Conservation (phyloP, 2,329 filamentous ascomycete genomes). For the Aureobasidium leucospermi region DNA sequence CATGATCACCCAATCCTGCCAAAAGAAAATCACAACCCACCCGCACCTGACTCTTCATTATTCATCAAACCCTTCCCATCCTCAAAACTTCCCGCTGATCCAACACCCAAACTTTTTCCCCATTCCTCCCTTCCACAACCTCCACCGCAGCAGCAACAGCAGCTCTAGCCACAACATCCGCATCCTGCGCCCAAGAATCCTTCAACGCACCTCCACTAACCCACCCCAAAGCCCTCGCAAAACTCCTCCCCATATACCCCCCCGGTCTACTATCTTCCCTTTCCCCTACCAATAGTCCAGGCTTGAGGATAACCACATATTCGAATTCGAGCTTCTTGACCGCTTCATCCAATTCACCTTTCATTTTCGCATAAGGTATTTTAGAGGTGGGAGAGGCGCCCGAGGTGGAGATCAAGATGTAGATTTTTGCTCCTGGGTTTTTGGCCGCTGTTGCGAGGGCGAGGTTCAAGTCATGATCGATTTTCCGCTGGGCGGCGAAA, state of each 20-base stretch:
- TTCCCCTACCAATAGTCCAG: slow-evolving; percentile 69
- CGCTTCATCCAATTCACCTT: slow-evolving; percentile 76
- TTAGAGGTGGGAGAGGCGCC: slow-evolving; percentile 45
- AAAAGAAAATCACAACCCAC: too few relatives aligned
- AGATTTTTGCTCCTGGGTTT: slow-evolving; percentile 62
- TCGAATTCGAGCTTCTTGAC: slow-evolving; percentile 68
- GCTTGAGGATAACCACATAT: slow-evolving; percentile 64
- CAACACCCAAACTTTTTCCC: slow-evolving; percentile 55
- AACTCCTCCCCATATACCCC: slow-evolving; percentile 49
- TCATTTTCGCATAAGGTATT: slow-evolving; percentile 62
- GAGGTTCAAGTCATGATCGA: slow-evolving; percentile 82
- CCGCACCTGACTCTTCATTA: too few relatives aligned
- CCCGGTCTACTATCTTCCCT: slow-evolving; percentile 50
- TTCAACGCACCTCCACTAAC: slow-evolving; percentile 46
- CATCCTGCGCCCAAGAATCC: slow-evolving; percentile 67
- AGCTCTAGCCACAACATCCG: slow-evolving; percentile 61
- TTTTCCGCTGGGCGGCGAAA: slow-evolving; percentile 72
- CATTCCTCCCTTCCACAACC: slow-evolving; percentile 46
- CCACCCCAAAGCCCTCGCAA: slow-evolving; percentile 50
- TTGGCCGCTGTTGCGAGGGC: slow-evolving; percentile 69
- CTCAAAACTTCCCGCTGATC: slow-evolving; percentile 28
- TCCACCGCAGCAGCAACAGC: slow-evolving; percentile 52
- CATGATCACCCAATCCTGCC: too few relatives aligned
- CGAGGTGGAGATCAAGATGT: slow-evolving; percentile 64
- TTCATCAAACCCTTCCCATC: background rate